phyloP scores from a whole-genome alignment of 305 asterid species.

The Fraxinus greggii region DNA sequence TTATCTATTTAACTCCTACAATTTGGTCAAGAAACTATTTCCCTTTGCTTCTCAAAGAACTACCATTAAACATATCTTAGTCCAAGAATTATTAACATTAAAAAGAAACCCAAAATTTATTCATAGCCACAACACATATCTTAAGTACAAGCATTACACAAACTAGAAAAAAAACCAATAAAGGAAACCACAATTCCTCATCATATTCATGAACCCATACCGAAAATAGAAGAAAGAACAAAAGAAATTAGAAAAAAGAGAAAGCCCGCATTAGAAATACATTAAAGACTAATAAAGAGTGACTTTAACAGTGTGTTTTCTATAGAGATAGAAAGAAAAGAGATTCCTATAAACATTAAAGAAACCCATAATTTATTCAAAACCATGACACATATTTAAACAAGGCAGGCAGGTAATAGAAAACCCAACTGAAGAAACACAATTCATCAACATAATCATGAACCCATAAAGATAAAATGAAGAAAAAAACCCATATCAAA shows the following conservation, averaged over 20 bases:
- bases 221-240: slow-evolving; percentile 16
- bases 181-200: slow-evolving; percentile 25
- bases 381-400: background rate
- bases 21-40: background rate
- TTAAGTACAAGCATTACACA: slow-evolving; percentile 14
- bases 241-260: slow-evolving; percentile 3
- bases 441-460: background rate
- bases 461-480: background rate
- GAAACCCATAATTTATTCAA: background rate
- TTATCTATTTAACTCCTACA: background rate
- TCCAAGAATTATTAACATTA: background rate
- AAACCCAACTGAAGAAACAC: background rate
- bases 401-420: background rate
- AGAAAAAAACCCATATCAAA: background rate
- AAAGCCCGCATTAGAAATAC: slow-evolving; percentile 1
- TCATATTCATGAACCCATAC: slow-evolving; percentile 24
- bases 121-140: slow-evolving; percentile 14
- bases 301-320: background rate
- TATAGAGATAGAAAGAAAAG: background rate
- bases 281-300: background rate
- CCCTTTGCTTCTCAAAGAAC: background rate
- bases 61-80: background rate
- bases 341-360: background rate
- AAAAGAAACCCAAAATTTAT: background rate
- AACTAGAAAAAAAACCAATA: background rate